A percentile compares a stretch with the other conserved stretches of the same genome.
phyloP scores from a whole-genome alignment of 768 basidiomycete genomes.

The Panaeolus cyanescens region DNA sequence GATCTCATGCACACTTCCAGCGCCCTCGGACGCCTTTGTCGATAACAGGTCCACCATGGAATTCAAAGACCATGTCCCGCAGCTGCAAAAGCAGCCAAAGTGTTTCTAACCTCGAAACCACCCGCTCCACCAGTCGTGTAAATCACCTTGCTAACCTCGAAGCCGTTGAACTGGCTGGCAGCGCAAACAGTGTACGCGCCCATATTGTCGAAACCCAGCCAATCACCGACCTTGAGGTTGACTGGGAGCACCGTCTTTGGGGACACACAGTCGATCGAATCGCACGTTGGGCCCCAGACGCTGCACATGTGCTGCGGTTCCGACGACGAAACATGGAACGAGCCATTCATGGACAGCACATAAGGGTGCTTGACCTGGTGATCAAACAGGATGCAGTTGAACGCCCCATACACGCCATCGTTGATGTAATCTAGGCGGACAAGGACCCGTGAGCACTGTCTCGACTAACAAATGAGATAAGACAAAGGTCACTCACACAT shows the following conservation, averaged over 20 bases:
- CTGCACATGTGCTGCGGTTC: conserved; percentile 56
- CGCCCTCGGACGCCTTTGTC: background rate
- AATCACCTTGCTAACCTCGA: conserved; percentile 75
- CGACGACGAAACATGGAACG: conserved; percentile 53
- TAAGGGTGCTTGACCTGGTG: conserved; percentile 81
- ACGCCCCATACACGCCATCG: conserved; percentile 97
- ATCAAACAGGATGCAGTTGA: conserved; percentile 97
- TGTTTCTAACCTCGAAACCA: conserved; percentile 39
- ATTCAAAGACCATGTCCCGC: conserved; percentile 38
- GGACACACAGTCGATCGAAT: conserved; percentile 93
- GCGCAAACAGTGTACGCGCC: conserved; percentile 99
- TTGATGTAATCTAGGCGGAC: conserved; percentile 88
- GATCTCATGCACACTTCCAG: background rate
- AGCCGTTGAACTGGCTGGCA: conserved; percentile 85
- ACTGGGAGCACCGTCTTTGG: conserved; percentile 61
- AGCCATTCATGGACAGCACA: conserved; percentile 62
- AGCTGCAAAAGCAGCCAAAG: conserved; percentile 50
- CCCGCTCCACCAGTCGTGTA: conserved; percentile 69
- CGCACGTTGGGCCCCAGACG: conserved; percentile 99
- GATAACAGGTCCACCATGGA: conserved; percentile 52
- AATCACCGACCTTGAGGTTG: conserved; percentile 87
- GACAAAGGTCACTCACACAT: conserved; percentile 75
- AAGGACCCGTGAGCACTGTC: conserved; percentile 1
- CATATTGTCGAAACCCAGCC: conserved; percentile 98
- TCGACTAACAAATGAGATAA: conserved; percentile 27